A percentile compares a stretch with the other conserved stretches of the same genome.
phyloP scores from a whole-genome alignment of 139 green algal genomes.

The Micractinium conductrix region DNA sequence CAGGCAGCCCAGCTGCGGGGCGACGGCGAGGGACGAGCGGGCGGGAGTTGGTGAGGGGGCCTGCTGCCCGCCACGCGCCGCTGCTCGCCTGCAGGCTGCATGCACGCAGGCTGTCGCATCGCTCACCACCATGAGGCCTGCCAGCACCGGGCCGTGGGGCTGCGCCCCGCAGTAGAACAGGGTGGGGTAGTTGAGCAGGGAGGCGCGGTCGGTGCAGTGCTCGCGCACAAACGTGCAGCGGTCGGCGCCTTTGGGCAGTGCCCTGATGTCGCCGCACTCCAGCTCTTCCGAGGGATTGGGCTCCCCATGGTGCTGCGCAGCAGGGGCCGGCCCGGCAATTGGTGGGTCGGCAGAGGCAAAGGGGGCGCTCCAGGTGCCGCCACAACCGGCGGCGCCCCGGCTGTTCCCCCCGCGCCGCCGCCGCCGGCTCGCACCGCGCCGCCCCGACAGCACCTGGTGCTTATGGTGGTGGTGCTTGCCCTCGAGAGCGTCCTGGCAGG shows the following conservation, averaged over 20 bases:
- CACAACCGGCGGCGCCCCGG: background rate
- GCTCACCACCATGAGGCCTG: constrained; percentile 16
- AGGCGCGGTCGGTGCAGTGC: constrained; percentile 36
- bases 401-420: background rate
- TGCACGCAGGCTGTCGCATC: no score
- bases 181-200: constrained; percentile 44
- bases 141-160: constrained; percentile 15
- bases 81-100: no score
- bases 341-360: background rate
- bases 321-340: background rate
- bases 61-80: no score
- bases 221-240: constrained; percentile 39
- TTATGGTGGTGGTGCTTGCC: background rate
- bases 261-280: background rate
- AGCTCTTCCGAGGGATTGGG: background rate
- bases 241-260: constrained; percentile 7
- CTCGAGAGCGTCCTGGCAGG: background rate
- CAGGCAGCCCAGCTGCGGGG: constrained; percentile 18
- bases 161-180: constrained; percentile 61
- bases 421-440: background rate
- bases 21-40: no score
- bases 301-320: background rate
- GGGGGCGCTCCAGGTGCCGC: background rate
- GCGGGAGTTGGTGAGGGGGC: no score
- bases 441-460: background rate